Conservation (phyloP, 805 yeast species). For the Candida ficus region DNA sequence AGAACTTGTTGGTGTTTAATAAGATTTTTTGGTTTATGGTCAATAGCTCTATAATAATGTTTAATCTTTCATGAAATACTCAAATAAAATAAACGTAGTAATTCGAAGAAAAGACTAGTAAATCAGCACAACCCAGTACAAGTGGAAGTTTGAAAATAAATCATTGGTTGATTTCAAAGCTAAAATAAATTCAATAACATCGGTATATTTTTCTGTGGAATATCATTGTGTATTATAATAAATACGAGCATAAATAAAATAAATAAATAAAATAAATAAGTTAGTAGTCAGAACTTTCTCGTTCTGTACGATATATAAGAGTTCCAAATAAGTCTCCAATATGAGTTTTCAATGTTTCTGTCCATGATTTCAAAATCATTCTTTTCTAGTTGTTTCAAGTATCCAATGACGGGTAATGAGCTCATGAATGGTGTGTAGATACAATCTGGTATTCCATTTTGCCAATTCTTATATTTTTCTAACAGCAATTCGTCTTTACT, state of each 20-base stretch:
- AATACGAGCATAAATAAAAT: constrained; percentile 1
- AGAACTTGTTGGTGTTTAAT: too few relatives aligned
- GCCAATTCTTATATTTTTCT: constrained; percentile 34
- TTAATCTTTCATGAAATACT: too few relatives aligned
- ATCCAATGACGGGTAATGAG: constrained; percentile 60
- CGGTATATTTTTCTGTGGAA: background rate
- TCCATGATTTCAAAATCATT: constrained; percentile 56
- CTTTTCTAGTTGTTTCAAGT: constrained; percentile 54
- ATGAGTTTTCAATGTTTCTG: constrained; percentile 17
- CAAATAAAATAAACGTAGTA: too few relatives aligned
- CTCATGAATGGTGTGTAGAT: constrained; percentile 63
- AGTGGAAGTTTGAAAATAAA: too few relatives aligned
- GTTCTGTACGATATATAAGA: constrained; percentile 20
- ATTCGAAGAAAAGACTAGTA: too few relatives aligned
- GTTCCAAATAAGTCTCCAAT: constrained; percentile 26
- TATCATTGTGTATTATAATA: background rate
- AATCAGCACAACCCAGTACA: too few relatives aligned
- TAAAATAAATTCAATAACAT: too few relatives aligned
- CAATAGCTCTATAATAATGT: too few relatives aligned
- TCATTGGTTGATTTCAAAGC: too few relatives aligned
- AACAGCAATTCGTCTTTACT: constrained; percentile 23
- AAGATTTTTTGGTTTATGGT: too few relatives aligned
- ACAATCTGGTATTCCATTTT: constrained; percentile 52
- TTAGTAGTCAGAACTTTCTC: constrained; percentile 18
- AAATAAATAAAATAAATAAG: background rate